Conservation (phyloP, 2,329 filamentous ascomycete species). For the Tricladium varicosporioides region DNA sequence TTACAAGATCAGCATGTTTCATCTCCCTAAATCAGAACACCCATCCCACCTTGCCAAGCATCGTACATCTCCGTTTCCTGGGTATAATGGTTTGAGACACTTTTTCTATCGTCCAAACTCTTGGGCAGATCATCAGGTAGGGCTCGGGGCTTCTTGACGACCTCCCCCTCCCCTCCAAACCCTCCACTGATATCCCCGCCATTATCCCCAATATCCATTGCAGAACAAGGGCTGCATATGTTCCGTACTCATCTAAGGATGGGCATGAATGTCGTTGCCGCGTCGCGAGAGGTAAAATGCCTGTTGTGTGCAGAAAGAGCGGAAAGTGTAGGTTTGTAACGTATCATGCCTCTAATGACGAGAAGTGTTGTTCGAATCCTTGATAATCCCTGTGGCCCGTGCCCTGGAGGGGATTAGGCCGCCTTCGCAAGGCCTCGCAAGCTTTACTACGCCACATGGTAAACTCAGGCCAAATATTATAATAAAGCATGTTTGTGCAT, state of each 20-base stretch:
- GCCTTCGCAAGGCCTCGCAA: neutral
- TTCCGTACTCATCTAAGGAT: conserved; percentile 23
- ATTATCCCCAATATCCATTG: conserved; percentile 59
- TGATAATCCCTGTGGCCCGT: neutral
- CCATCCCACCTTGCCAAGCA: conserved; percentile 81
- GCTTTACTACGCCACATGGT: neutral
- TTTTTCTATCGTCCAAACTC: conserved; percentile 83
- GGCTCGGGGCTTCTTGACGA: conserved; percentile 38
- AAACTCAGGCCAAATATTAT: neutral
- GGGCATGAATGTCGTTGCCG: conserved; percentile 11
- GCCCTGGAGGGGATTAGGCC: neutral
- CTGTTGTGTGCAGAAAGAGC: neutral
- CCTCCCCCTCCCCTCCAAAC: conserved; percentile 56
- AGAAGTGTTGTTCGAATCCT: neutral
- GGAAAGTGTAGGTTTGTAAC: neutral
- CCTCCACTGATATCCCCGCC: conserved; percentile 41
- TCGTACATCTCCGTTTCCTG: conserved; percentile 96
- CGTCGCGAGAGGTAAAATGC: neutral
- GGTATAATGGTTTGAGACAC: conserved; percentile 59
- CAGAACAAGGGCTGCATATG: conserved; percentile 34
- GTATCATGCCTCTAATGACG: neutral
- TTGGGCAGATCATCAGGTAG: conserved; percentile 86
- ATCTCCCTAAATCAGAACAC: conserved; percentile 1
- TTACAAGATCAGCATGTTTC: conserved; percentile 21
- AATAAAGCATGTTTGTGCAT: neutral